phyloP scores from a whole-genome alignment of 345 rosid genomes.

The Mercurialis annua region DNA sequence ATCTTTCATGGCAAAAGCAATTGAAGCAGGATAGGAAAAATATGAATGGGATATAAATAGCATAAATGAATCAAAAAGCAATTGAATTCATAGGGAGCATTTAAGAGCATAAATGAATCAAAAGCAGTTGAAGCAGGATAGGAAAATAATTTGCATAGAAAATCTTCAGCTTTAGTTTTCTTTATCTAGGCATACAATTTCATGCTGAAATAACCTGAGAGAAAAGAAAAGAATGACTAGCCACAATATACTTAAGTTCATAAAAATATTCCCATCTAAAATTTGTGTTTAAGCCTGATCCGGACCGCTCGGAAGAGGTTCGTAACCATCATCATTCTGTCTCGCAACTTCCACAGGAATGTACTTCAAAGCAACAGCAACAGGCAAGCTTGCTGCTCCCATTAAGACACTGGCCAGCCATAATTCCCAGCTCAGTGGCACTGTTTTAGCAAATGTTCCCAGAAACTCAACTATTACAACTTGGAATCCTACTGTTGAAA shows the following conservation, averaged over 20 bases:
- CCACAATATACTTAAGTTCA: too few species aligned
- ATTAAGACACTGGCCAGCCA: constrained; percentile 52
- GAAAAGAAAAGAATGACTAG: background rate
- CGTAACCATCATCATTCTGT: constrained; percentile 56
- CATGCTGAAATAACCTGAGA: background rate
- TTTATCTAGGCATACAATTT: too few species aligned
- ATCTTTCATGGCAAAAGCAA: too few species aligned
- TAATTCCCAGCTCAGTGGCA: constrained; percentile 52
- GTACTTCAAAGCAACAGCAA: constrained; percentile 58
- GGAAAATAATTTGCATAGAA: too few species aligned
- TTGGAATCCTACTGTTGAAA: constrained; percentile 55
- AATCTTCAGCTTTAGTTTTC: too few species aligned
- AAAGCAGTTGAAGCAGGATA: too few species aligned
- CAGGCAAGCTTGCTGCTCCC: constrained; percentile 58
- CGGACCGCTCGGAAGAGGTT: constrained; percentile 60
- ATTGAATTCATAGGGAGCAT: too few species aligned
- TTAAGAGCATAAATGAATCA: too few species aligned
- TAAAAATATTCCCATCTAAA: too few species aligned
- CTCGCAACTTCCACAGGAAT: constrained; percentile 41
- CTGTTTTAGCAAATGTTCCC: constrained; percentile 61
- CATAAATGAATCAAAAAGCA: too few species aligned
- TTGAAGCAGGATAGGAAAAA: too few species aligned
- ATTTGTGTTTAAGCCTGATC: constrained; percentile 34
- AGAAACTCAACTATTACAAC: constrained; percentile 52
- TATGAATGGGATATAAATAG: too few species aligned